These are phyloP conservation scores for Fusarium decemcellulare DNA, from an alignment of 2,329 filamentous ascomycete genomes.

Conservation along the genomic window DNA sequence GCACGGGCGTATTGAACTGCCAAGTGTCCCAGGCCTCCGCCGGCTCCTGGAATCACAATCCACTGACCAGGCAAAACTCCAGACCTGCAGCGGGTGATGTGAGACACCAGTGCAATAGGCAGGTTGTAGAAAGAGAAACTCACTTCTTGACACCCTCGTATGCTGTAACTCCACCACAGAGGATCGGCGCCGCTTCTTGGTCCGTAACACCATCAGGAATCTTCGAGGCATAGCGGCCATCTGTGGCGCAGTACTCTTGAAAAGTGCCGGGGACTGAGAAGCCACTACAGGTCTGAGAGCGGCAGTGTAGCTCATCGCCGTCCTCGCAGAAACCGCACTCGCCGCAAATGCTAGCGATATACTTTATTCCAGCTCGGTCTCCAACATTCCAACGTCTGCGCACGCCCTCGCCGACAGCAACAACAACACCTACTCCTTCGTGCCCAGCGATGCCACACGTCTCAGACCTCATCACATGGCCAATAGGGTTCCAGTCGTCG, in stretches of 20 bases:
- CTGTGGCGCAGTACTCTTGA: neutral
- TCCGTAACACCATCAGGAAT: neutral
- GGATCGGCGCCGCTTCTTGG: constrained; percentile 1
- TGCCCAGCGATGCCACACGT: neutral
- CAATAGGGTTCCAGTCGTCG: neutral
- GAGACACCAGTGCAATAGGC: too few relatives aligned
- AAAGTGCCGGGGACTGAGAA: neutral
- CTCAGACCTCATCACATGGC: too few relatives aligned
- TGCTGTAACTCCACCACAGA: neutral
- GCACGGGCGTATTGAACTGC: too few relatives aligned
- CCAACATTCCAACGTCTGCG: neutral
- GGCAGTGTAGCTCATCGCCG: neutral
- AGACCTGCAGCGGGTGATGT: too few relatives aligned
- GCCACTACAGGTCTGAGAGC: neutral
- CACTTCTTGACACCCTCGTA: neutral
- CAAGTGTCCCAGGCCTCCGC: too few relatives aligned
- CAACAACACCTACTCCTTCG: neutral
- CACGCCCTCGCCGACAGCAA: neutral
- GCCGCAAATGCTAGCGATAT: neutral
- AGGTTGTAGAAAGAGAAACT: too few relatives aligned
- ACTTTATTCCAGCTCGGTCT: neutral
- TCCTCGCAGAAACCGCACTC: neutral
- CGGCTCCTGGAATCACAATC: too few relatives aligned
- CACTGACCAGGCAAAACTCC: too few relatives aligned
- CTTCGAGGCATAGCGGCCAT: neutral